A percentile compares a stretch with the other conserved stretches of the same genome.
phyloP scores from a whole-genome alignment of 345 rosid species.

The Syzygium aromaticum region DNA sequence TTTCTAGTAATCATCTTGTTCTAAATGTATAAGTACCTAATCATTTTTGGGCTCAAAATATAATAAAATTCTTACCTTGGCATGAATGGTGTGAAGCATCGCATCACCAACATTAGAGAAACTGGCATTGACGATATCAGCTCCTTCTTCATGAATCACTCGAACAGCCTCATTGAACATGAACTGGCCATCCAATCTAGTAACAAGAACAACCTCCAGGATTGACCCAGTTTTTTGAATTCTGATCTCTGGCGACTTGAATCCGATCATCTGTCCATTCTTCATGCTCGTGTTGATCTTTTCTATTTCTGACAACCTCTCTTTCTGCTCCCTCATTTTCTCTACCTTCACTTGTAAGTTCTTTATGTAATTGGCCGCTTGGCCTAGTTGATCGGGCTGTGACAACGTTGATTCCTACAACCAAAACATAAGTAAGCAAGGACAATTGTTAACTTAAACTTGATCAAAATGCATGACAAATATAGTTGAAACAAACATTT shows the following conservation, averaged over 20 bases:
- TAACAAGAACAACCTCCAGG: slow-evolving; percentile 24
- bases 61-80: slow-evolving; percentile 22
- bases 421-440: not conserved
- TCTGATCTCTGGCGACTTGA: not conserved
- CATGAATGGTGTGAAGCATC: slow-evolving; percentile 23
- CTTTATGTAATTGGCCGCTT: slow-evolving; percentile 52
- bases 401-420: slow-evolving; percentile 25
- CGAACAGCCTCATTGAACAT: slow-evolving; percentile 25
- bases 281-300: not conserved
- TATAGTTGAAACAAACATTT: not conserved
- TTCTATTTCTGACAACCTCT: slow-evolving; percentile 10
- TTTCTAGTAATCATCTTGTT: not conserved
- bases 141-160: slow-evolving; percentile 33
- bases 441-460: not conserved
- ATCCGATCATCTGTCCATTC: not conserved
- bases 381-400: slow-evolving; percentile 47
- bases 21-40: not conserved
- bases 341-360: slow-evolving; percentile 42
- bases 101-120: slow-evolving; percentile 12
- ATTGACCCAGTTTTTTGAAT: slow-evolving; percentile 1
- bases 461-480: not conserved
- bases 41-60: not conserved
- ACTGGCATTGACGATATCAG: slow-evolving; percentile 28
- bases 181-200: slow-evolving; percentile 19
- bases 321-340: slow-evolving; percentile 42